Evolutionary conservation across 2,329 filamentous ascomycete genomes (phyloP), one percentile per base, ranked within the genome.

Genomic region (Nemania abortiva): DNA sequence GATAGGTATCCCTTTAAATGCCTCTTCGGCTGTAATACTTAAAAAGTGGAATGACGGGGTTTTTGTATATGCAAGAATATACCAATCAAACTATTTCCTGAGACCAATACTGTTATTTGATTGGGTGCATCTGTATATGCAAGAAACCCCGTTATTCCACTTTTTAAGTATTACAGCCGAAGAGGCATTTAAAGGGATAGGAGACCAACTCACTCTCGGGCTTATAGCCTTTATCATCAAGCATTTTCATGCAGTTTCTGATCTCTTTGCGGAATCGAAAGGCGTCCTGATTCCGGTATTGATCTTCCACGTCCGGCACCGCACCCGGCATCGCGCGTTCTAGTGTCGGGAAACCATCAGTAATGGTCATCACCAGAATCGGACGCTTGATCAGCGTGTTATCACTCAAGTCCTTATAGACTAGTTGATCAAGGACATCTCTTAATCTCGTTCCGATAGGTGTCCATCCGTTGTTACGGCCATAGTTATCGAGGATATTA

Each of bases 401-500:
- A 1, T 13, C 31, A 0, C 66, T 24, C 6, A 69, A 11, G 39
- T 67, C 69, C 22, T 63, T 59, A 22, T 72, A 71, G 15, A 72
- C 22, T 4, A 72, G 34, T 24, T 68, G 70, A 34, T 72, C 66
- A 11, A 72, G 69, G 29, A 72, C n/a, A n/a, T n/a, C 24, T n/a
- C 50, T 53, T 3, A 72, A 45, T 37, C 29, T 66, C 2, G 70
- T 72, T n/a, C 70, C 70, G 18, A 72, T 71, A 4, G 69, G 69
- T 3, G 70, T 72, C 63, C 55, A 67, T 3, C 66, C 69, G 20
- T 49, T 65, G 13, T 56, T 56, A 15, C 53, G 47, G 29, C 63
- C 53, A 37, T 56, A 68, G 27, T 65, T 29, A 0, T 50, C 52
- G 20, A 72, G 37, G 2, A 24, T 54, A 4, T 66, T 6, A 11